These are phyloP conservation scores for Gamarada debralockiae DNA, from an alignment of 495 filamentous ascomycete genomes.

Conservation along the genomic window DNA sequence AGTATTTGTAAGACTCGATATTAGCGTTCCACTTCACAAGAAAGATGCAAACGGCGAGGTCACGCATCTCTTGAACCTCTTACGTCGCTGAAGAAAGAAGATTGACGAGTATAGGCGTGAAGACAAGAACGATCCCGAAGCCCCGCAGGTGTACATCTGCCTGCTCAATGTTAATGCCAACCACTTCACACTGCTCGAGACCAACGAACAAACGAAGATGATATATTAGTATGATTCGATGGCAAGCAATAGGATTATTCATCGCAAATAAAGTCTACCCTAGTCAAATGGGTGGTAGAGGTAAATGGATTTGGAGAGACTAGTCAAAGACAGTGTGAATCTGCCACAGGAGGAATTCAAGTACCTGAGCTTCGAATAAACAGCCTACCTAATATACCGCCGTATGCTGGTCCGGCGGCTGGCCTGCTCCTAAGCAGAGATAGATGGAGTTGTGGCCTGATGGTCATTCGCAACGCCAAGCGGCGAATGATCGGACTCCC, in stretches of 20 bases:
- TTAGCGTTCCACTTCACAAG: slow-evolving; percentile 14
- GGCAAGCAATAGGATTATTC: slow-evolving; percentile 16
- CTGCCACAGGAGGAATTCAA: slow-evolving; percentile 19
- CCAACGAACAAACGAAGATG: slow-evolving; percentile 21
- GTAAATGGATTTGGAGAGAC: slow-evolving; percentile 14
- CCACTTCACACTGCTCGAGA: slow-evolving; percentile 24
- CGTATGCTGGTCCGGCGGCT: slow-evolving; percentile 13
- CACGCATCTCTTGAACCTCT: slow-evolving; percentile 14
- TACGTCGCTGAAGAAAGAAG: slow-evolving; percentile 16
- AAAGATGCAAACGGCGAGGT: slow-evolving; percentile 15
- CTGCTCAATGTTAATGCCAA: slow-evolving; percentile 19
- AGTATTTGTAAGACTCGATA: slow-evolving; percentile 12
- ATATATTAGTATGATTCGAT: slow-evolving; percentile 25
- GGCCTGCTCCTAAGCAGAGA: slow-evolving; percentile 23
- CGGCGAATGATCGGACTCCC: slow-evolving; percentile 23
- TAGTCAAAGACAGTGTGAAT: slow-evolving; percentile 12
- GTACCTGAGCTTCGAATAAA: slow-evolving; percentile 19
- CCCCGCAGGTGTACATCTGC: slow-evolving; percentile 15
- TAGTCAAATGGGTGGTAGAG: slow-evolving; percentile 14
- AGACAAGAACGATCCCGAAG: slow-evolving; percentile 13
- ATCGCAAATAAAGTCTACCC: slow-evolving; percentile 17
- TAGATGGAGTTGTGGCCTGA: slow-evolving; percentile 21
- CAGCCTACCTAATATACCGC: slow-evolving; percentile 4
- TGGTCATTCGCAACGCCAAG: slow-evolving; percentile 22
- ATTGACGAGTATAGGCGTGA: slow-evolving; percentile 16